These are phyloP conservation scores for Chamaecrista fasciculata DNA, from an alignment of 306 rosid species.

Conservation along the genomic window DNA sequence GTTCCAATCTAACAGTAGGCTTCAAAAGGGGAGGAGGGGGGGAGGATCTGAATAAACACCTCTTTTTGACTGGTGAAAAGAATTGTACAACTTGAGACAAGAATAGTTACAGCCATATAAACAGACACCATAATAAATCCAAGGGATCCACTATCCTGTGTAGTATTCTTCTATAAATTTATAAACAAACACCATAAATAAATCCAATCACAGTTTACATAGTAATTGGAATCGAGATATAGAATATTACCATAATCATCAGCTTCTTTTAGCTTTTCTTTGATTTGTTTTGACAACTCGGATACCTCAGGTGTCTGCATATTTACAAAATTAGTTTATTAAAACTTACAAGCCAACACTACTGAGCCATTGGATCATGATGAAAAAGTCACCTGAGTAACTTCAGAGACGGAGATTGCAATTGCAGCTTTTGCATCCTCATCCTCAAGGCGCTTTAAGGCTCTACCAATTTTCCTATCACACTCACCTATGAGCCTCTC, in stretches of 20 bases:
- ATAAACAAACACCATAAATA: no score
- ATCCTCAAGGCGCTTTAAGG: slow-evolving; percentile 93
- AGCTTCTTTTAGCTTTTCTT: slow-evolving; percentile 85
- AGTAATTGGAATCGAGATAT: slow-evolving; percentile 15
- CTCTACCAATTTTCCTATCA: slow-evolving; percentile 89
- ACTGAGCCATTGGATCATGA: neutral
- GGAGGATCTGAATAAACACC: slow-evolving; percentile 7
- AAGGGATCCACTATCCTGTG: neutral
- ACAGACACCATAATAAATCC: neutral
- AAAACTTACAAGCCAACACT: neutral
- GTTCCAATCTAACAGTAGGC: slow-evolving; percentile 1
- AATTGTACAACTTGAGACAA: slow-evolving; percentile 17
- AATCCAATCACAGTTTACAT: no score
- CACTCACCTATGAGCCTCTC: slow-evolving; percentile 96
- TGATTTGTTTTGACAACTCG: slow-evolving; percentile 78
- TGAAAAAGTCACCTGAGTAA: slow-evolving; percentile 64
- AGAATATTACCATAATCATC: slow-evolving; percentile 71
- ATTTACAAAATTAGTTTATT: slow-evolving; percentile 17
- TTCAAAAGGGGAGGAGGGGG: no score
- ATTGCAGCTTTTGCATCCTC: slow-evolving; percentile 99
- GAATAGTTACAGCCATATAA: neutral
- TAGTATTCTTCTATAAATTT: neutral
- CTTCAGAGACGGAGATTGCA: slow-evolving; percentile 95
- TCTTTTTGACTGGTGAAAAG: neutral
- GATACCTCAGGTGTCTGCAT: slow-evolving; percentile 81